Evolutionary conservation across 140 eudicot genomes (phyloP).

Genomic region (Bidens hawaiensis): DNA sequence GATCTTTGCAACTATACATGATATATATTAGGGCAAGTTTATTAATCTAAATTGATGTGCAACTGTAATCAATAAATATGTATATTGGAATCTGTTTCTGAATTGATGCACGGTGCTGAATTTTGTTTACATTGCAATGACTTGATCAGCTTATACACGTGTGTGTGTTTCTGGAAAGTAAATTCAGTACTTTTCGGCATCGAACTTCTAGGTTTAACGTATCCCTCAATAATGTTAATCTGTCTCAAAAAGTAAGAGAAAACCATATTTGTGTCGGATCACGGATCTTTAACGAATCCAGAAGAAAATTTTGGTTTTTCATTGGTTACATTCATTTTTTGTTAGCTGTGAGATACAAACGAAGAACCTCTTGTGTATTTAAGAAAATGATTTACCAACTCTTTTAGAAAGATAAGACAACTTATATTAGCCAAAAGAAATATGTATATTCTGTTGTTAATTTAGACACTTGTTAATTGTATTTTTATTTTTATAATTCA

Average conservation of each 20-base stretch:
- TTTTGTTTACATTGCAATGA: slow-evolving; percentile 4
- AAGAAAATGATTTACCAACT: too few relatives aligned
- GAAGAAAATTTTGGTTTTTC: neutral
- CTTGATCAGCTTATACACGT: slow-evolving; percentile 10
- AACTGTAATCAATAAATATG: neutral
- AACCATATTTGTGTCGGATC: neutral
- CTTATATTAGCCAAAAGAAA: neutral
- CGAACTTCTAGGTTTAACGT: neutral
- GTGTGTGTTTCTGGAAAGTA: neutral
- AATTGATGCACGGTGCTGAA: neutral
- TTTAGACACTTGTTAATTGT: too few relatives aligned
- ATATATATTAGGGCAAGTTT: neutral
- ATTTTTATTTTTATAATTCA: neutral
- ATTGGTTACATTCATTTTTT: slow-evolving; percentile 2
- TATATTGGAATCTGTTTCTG: neutral
- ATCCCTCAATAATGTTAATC: neutral
- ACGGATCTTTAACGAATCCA: neutral
- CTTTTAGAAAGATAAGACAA: too few relatives aligned
- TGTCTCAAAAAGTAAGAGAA: neutral
- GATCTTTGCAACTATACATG: too few relatives aligned
- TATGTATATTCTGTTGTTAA: neutral
- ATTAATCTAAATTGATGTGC: neutral
- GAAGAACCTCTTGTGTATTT: too few relatives aligned
- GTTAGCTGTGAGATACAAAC: too few relatives aligned
- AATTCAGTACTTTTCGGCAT: neutral